Evolutionary conservation across 2,329 filamentous ascomycete species (phyloP), one percentile per base, ranked within the genome.

Genomic region (Arthrobotrys conoides): DNA sequence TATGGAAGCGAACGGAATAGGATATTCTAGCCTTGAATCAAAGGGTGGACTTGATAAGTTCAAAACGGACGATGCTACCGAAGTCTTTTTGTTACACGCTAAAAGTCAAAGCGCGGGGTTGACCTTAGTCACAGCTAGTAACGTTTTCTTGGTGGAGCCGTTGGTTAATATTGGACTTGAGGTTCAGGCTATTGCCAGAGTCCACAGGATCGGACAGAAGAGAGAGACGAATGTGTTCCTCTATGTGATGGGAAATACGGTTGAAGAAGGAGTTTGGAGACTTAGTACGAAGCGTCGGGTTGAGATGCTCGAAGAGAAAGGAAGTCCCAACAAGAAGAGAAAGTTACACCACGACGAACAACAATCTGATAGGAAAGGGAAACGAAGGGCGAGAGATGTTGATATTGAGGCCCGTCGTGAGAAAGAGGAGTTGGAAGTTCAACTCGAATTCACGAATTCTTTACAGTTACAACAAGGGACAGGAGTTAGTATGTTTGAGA

Each of bases 131-230:
- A 95, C 96, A 82, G 96, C 95, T 3, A 97, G 90, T 59, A 94
- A 98, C 83, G 94, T 98, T 0, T 96, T 98, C 83, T 88, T 99
- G 3, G 97, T 94, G 83, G 96, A 99, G 83, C 96, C 96, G 1
- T 87, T 98, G 2, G 90, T 98, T 81, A 97, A 98, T 83, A 95
- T 95, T 0, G 94, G 94, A 0, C 90, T 99, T 16, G 96, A 98
- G 84, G 87, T 98, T 9, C 96, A 99, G 84, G 95, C 94, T 14
- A 97, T 98, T 82, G 94, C 95, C 0, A 91, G 96, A 71, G 94
- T 99, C 0, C 94, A 99, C 83, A 90, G 96, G 41, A 99, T 99
- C 80, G 96, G 96, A 0, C 96, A 98, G 84, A 88, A 91, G 80
- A 90, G 92, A 65, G 88, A 92, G 80, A 99, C 96, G 0, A 97